A percentile compares a stretch with the other conserved stretches of the same genome.
Conservation (phyloP, 352 stramenopile species). For the Globisporangium alternatum region DNA sequence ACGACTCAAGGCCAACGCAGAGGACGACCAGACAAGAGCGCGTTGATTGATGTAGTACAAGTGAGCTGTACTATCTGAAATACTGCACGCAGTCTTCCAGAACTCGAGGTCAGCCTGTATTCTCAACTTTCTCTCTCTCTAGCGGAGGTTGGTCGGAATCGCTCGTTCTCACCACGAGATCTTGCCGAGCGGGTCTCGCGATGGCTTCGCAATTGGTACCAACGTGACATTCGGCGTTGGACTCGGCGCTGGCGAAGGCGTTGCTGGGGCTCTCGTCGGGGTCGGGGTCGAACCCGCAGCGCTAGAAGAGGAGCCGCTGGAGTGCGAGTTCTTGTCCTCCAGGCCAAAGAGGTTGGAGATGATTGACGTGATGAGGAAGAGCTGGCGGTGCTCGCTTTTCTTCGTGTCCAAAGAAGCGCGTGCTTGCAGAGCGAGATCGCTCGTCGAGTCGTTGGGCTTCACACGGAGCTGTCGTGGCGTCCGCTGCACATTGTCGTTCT, state of each 20-base stretch:
- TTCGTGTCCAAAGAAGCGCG: not conserved
- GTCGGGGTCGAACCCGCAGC: not conserved
- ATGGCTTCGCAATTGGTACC: not conserved
- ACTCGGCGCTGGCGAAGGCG: not conserved
- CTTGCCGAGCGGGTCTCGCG: not conserved
- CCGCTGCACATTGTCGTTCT: not conserved
- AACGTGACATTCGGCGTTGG: not conserved
- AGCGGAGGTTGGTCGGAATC: not conserved
- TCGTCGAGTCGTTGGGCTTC: not conserved
- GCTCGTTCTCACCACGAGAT: not conserved
- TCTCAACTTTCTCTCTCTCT: not conserved
- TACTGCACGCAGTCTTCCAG: too few species aligned
- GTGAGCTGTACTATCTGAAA: too few species aligned
- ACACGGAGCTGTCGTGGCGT: not conserved
- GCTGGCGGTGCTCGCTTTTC: not conserved
- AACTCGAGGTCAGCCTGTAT: not conserved
- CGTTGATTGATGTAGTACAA: too few species aligned
- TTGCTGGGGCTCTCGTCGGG: not conserved
- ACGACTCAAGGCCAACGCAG: too few species aligned
- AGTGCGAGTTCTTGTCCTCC: not conserved
- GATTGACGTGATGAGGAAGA: slow-evolving; percentile 1
- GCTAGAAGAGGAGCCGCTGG: not conserved
- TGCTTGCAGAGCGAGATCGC: not conserved
- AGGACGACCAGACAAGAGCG: too few species aligned
- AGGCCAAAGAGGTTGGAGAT: slow-evolving; percentile 2